Evolutionary conservation across 2,329 filamentous ascomycete species (phyloP).

Genomic region (Aotearoamyces nothofagi): DNA sequence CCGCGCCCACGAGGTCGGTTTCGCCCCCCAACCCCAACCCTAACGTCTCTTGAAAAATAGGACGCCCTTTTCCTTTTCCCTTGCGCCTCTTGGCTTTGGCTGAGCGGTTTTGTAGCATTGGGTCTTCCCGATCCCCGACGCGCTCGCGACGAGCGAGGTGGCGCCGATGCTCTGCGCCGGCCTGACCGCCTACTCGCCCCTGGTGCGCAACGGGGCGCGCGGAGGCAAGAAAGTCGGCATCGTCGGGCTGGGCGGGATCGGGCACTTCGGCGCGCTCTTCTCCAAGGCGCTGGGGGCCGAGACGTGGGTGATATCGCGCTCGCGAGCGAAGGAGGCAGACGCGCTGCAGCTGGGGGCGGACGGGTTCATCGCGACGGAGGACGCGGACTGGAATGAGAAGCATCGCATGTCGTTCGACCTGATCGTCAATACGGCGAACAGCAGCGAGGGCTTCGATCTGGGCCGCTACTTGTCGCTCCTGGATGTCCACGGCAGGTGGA

Average conservation of each 20-base stretch:
- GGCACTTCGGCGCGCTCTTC: constrained; percentile 57
- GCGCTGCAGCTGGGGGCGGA: constrained; percentile 45
- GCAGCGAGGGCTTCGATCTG: constrained; percentile 38
- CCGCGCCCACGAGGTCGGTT: constrained; percentile 33
- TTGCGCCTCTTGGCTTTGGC: too few relatives aligned
- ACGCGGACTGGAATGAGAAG: constrained; percentile 38
- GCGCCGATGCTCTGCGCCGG: constrained; percentile 66
- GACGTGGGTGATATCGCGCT: constrained; percentile 48
- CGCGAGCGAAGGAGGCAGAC: constrained; percentile 38
- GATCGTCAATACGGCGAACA: constrained; percentile 33
- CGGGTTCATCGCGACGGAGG: constrained; percentile 31
- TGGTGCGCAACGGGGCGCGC: constrained; percentile 47
- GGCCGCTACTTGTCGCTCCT: constrained; percentile 32
- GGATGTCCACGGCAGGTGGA: constrained; percentile 37
- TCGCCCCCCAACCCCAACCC: too few relatives aligned
- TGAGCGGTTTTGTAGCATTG: too few relatives aligned
- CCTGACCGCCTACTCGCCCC: constrained; percentile 37
- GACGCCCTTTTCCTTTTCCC: too few relatives aligned
- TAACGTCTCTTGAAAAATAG: too few relatives aligned
- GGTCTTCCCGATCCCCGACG: constrained; percentile 37
- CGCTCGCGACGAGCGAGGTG: constrained; percentile 29
- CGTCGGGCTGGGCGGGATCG: constrained; percentile 55
- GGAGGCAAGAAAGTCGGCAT: constrained; percentile 55
- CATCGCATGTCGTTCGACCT: constrained; percentile 34
- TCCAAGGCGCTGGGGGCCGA: constrained; percentile 54